A percentile compares a stretch with the other conserved stretches of the same genome.
Evolutionary conservation across 2,329 filamentous ascomycete species (phyloP).

Genomic region (Lachnellula suecica): DNA sequence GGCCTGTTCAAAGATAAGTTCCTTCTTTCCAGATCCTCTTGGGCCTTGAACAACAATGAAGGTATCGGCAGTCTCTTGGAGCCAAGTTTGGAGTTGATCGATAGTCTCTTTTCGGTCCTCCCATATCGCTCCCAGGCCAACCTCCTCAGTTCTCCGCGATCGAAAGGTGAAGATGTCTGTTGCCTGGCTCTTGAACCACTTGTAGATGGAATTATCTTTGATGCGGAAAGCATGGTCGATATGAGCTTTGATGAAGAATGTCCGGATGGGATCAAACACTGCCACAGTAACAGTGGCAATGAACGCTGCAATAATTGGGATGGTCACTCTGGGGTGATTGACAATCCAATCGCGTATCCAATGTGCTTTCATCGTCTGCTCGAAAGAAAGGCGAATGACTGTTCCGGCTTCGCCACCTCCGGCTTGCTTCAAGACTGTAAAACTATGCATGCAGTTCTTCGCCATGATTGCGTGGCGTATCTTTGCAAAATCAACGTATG

Average conservation of each 20-base stretch:
- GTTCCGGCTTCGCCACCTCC: slow-evolving; percentile 78
- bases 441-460: slow-evolving; percentile 77
- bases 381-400: slow-evolving; percentile 77
- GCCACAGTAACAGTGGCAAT: slow-evolving; percentile 81
- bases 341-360: slow-evolving; percentile 87
- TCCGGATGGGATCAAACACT: slow-evolving; percentile 91
- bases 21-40: slow-evolving; percentile 85
- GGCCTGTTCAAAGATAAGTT: slow-evolving; percentile 83
- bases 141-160: slow-evolving; percentile 57
- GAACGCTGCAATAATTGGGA: slow-evolving; percentile 79
- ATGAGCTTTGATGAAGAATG: slow-evolving; percentile 87
- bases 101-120: slow-evolving; percentile 83
- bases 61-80: slow-evolving; percentile 84
- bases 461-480: slow-evolving; percentile 39
- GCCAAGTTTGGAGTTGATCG: slow-evolving; percentile 77
- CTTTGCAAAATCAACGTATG: slow-evolving; percentile 73
- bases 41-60: slow-evolving; percentile 94
- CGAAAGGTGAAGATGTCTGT: slow-evolving; percentile 63
- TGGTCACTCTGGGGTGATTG: slow-evolving; percentile 82
- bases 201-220: slow-evolving; percentile 70
- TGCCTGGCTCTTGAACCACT: slow-evolving; percentile 77
- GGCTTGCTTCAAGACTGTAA: slow-evolving; percentile 63
- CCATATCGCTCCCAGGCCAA: slow-evolving; percentile 76
- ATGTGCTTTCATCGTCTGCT: slow-evolving; percentile 72
- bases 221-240: slow-evolving; percentile 76